Percentiles rank a stretch among this genome's conserved stretches.
Conservation (phyloP, 352 stramenopile species). For the Pythium folliculosum region DNA sequence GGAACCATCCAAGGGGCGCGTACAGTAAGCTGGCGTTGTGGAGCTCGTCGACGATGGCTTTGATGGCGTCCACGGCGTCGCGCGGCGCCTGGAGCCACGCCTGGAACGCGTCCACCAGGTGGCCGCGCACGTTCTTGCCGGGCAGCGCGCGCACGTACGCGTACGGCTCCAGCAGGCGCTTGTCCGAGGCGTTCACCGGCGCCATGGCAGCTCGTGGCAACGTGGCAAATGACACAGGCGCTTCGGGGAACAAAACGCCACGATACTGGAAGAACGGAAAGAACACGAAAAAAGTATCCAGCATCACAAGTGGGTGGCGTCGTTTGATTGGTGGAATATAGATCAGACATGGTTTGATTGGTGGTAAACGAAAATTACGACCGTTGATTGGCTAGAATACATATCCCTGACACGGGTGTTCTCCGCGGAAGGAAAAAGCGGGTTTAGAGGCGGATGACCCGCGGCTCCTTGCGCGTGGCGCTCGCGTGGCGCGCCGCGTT, state of each 20-base stretch:
- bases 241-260: too few relatives aligned
- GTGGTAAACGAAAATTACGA: background rate
- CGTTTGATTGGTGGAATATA: slow-evolving; percentile 1
- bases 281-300: slow-evolving; percentile 22
- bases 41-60: slow-evolving; percentile 94
- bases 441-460: slow-evolving; percentile 25
- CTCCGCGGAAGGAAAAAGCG: background rate
- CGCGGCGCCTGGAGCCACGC: slow-evolving; percentile 66
- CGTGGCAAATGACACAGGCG: too few relatives aligned
- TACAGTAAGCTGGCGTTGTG: slow-evolving; percentile 95
- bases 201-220: slow-evolving; percentile 23
- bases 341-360: background rate
- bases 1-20: slow-evolving; percentile 11
- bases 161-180: slow-evolving; percentile 85
- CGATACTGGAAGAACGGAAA: background rate
- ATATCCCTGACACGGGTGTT: too few relatives aligned
- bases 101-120: slow-evolving; percentile 91
- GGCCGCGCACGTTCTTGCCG: slow-evolving; percentile 89
- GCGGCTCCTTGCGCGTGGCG: slow-evolving; percentile 9
- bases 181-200: slow-evolving; percentile 39
- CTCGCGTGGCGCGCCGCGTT: slow-evolving; percentile 12
- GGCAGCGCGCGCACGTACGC: slow-evolving; percentile 84
- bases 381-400: slow-evolving; percentile 21
- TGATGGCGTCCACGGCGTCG: slow-evolving; percentile 77
- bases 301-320: slow-evolving; percentile 3